These are phyloP conservation scores for Ampelocalamus luodianensis DNA, from an alignment of 176 grass and related monocot genomes.

Conservation along the genomic window DNA sequence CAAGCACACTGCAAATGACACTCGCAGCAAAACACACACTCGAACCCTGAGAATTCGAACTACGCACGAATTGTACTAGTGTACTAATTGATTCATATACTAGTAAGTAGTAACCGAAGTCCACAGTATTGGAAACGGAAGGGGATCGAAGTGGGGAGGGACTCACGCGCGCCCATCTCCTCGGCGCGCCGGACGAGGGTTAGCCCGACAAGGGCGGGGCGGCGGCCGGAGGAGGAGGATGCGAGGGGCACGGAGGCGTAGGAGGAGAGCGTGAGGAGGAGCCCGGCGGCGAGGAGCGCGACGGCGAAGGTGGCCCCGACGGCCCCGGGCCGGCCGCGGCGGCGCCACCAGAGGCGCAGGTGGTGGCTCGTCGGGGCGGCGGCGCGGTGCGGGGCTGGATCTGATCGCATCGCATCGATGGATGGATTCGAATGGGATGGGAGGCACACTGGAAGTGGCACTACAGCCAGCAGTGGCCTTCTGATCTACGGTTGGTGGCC, in stretches of 20 bases:
- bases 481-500: no score
- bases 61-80: neutral
- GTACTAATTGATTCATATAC: neutral
- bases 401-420: conserved; percentile 6
- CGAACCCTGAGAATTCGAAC: neutral
- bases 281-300: conserved; percentile 49
- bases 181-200: conserved; percentile 63
- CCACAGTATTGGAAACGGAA: neutral
- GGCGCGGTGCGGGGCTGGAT: conserved; percentile 32
- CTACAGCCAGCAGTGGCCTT: no score
- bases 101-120: neutral
- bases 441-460: neutral
- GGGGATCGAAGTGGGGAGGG: neutral
- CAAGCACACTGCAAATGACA: conserved; percentile 68
- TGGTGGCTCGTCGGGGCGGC: conserved; percentile 38
- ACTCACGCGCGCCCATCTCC: conserved; percentile 81
- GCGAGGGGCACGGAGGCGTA: conserved; percentile 34
- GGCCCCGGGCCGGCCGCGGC: conserved; percentile 49
- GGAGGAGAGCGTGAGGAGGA: conserved; percentile 57
- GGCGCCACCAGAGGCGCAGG: conserved; percentile 65
- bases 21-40: neutral
- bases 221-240: neutral
- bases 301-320: conserved; percentile 49
- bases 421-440: neutral
- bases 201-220: conserved; percentile 60